Conservation (phyloP, 2,329 filamentous ascomycete genomes). For the Trichoderma aggressivum region DNA sequence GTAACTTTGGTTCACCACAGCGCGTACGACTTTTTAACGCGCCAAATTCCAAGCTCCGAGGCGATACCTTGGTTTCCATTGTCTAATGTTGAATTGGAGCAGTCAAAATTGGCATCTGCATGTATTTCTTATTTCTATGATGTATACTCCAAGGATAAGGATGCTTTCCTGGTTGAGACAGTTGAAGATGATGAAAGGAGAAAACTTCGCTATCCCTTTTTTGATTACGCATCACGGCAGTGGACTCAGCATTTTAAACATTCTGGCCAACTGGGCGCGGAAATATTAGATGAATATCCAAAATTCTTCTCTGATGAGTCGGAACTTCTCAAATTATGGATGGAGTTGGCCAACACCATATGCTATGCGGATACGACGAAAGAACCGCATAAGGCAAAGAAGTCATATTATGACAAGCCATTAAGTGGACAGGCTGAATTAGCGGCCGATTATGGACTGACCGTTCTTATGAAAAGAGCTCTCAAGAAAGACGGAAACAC, state of each 20-base stretch:
- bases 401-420: too few relatives aligned
- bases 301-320: background rate
- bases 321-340: background rate
- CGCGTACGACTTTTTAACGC: background rate
- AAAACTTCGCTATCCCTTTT: background rate
- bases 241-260: background rate
- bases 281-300: background rate
- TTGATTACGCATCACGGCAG: background rate
- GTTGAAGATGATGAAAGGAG: too few relatives aligned
- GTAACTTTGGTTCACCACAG: background rate
- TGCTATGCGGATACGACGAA: too few relatives aligned
- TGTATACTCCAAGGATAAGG: background rate
- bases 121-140: background rate
- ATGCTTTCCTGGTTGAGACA: too few relatives aligned
- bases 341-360: too few relatives aligned
- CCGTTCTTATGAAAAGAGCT: background rate
- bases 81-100: background rate
- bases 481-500: background rate
- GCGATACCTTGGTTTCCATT: background rate
- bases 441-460: background rate
- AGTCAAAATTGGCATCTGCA: background rate
- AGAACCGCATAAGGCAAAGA: too few relatives aligned
- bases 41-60: fast-evolving
- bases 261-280: background rate
- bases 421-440: background rate